Conservation (phyloP, 805 yeast species). For the Teunomyces lycoperdinae region DNA sequence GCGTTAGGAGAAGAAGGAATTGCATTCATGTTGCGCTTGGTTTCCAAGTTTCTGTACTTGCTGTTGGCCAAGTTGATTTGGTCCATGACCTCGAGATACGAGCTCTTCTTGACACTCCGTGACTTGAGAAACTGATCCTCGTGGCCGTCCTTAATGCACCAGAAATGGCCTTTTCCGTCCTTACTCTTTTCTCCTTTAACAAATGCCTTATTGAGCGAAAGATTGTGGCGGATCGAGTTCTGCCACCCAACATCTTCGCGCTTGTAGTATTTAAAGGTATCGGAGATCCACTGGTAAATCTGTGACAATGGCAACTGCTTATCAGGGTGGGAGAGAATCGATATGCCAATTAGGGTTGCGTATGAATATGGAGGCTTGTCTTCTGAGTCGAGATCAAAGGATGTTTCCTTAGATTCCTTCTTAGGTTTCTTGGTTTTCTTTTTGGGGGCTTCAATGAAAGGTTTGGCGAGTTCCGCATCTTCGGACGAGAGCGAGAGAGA, state of each 20-base stretch:
- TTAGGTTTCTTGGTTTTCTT: constrained; percentile 27
- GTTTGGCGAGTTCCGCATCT: constrained; percentile 1
- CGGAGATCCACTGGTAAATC: constrained; percentile 89
- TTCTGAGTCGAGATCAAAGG: constrained; percentile 49
- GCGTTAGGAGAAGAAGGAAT: constrained; percentile 33
- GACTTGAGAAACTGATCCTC: constrained; percentile 77
- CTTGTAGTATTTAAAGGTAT: constrained; percentile 78
- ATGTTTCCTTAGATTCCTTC: constrained; percentile 28
- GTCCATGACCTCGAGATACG: constrained; percentile 44
- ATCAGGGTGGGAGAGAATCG: constrained; percentile 75
- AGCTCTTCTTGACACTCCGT: constrained; percentile 46
- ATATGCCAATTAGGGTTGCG: constrained; percentile 91
- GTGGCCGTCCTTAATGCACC: constrained; percentile 84
- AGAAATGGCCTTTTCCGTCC: constrained; percentile 88
- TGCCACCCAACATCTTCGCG: constrained; percentile 95
- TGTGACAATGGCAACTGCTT: constrained; percentile 49
- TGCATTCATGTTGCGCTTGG: constrained; percentile 17
- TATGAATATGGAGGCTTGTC: constrained; percentile 91
- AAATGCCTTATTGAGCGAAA: constrained; percentile 90
- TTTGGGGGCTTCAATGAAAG: constrained; percentile 11
- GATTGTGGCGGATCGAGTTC: constrained; percentile 91
- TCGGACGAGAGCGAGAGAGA: constrained; percentile 10
- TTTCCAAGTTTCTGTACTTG: constrained; percentile 6
- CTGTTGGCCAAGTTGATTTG: constrained; percentile 23
- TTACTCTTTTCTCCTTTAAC: constrained; percentile 86